A percentile compares a stretch with the other conserved stretches of the same genome.
These are phyloP conservation scores for Chaetothyriales sp. DNA, from an alignment of 2,329 filamentous ascomycete species.

Conservation along the genomic window DNA sequence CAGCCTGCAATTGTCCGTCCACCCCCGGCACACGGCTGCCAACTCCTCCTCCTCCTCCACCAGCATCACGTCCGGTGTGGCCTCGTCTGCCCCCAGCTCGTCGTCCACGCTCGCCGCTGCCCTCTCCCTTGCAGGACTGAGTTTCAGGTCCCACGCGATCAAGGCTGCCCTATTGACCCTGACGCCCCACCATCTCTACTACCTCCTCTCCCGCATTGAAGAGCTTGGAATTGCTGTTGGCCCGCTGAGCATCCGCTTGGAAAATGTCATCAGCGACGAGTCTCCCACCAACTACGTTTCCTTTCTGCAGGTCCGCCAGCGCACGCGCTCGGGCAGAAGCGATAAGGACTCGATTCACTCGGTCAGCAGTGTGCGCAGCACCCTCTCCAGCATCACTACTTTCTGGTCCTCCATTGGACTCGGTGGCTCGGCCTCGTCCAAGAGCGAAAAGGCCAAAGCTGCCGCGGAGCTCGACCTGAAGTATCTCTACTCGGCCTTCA, in stretches of 20 bases:
- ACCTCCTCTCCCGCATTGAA: conserved; percentile 86
- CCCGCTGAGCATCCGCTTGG: conserved; percentile 87
- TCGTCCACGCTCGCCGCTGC: conserved; percentile 62
- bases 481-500: conserved; percentile 95
- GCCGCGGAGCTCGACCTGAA: conserved; percentile 75
- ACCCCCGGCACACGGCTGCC: conserved; percentile 39
- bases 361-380: conserved; percentile 88
- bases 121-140: conserved; percentile 71
- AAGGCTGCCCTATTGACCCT: conserved; percentile 85
- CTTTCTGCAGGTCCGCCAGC: conserved; percentile 57
- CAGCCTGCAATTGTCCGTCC: conserved; percentile 61
- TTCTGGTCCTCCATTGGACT: conserved; percentile 83
- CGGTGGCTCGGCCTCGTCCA: conserved; percentile 61
- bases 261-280: conserved; percentile 80
- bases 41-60: conserved; percentile 43
- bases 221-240: conserved; percentile 81
- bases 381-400: conserved; percentile 92
- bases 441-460: conserved; percentile 78
- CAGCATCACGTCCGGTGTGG: conserved; percentile 37
- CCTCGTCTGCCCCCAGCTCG: conserved; percentile 43
- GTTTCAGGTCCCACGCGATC: conserved; percentile 66
- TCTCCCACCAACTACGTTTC: conserved; percentile 89
- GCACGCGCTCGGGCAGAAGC: conserved; percentile 62
- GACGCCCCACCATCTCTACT: conserved; percentile 93
- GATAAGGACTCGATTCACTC: conserved; percentile 88